Conservation (phyloP, 1,139 yeast genomes). For the Hyphopichia burtonii region DNA sequence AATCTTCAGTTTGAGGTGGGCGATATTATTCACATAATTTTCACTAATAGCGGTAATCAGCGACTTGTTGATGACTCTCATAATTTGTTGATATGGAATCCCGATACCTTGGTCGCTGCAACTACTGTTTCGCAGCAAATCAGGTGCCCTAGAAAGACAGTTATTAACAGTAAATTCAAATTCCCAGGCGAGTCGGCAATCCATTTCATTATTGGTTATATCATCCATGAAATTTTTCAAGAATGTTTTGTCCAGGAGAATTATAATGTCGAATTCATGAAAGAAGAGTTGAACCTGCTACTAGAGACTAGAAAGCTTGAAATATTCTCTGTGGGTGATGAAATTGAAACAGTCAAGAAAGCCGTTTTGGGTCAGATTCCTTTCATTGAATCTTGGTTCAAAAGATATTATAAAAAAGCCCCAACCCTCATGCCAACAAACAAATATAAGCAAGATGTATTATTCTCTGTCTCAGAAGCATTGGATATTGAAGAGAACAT, state of each 20-base stretch:
- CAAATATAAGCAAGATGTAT: conserved; percentile 29
- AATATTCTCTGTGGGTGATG: conserved; percentile 58
- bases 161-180: conserved; percentile 53
- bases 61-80: conserved; percentile 54
- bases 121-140: conserved; percentile 79
- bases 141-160: conserved; percentile 69
- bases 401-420: conserved; percentile 36
- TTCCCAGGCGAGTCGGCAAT: conserved; percentile 57
- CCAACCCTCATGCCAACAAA: conserved; percentile 37
- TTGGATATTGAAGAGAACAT: conserved; percentile 87
- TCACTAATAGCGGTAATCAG: conserved; percentile 37
- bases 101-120: conserved; percentile 79
- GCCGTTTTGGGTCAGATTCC: conserved; percentile 54
- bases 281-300: conserved; percentile 43
- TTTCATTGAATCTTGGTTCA: conserved; percentile 64
- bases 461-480: conserved; percentile 59
- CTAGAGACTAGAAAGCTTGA: conserved; percentile 44
- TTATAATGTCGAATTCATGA: conserved; percentile 46
- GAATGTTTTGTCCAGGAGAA: conserved; percentile 49
- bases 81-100: conserved; percentile 73
- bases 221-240: conserved; percentile 80
- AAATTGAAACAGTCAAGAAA: conserved; percentile 42
- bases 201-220: conserved; percentile 71
- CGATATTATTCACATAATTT: conserved; percentile 64
- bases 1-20: conserved; percentile 38